Percentiles rank a stretch among this genome's conserved stretches.
Conservation (phyloP, 129 eudicot species). For the Glebionis coronaria region DNA sequence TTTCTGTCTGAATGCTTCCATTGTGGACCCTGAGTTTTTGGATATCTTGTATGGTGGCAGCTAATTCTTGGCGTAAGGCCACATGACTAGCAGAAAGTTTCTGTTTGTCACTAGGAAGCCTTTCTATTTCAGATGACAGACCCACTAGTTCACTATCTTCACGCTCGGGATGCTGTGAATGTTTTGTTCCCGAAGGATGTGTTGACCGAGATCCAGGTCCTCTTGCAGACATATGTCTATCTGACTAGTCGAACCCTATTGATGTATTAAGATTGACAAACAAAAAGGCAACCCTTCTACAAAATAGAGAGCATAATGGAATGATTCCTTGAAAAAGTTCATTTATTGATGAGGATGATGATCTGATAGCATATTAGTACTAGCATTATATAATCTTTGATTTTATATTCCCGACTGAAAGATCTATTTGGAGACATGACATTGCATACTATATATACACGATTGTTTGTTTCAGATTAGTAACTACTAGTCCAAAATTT, state of each 20-base stretch:
- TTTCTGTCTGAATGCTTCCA: slow-evolving; percentile 67
- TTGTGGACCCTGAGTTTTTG: slow-evolving; percentile 62
- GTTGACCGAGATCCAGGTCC: slow-evolving; percentile 49
- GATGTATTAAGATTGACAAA: background rate
- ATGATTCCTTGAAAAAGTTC: background rate
- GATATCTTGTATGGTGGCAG: slow-evolving; percentile 56
- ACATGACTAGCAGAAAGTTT: slow-evolving; percentile 58
- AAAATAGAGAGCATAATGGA: slow-evolving; percentile 8
- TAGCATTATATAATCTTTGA: too few species aligned
- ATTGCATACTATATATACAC: too few species aligned
- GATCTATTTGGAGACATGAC: too few species aligned
- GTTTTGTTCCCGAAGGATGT: slow-evolving; percentile 45
- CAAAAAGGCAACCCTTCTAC: slow-evolving; percentile 11
- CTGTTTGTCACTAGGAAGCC: slow-evolving; percentile 66
- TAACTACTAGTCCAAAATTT: too few species aligned
- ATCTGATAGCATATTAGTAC: background rate
- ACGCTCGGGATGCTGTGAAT: slow-evolving; percentile 38
- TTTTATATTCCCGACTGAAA: too few species aligned
- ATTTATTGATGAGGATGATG: background rate
- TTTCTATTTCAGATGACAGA: slow-evolving; percentile 61
- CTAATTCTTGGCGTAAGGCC: slow-evolving; percentile 75
- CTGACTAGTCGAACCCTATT: background rate
- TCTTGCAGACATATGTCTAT: slow-evolving; percentile 58
- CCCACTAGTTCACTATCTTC: slow-evolving; percentile 40
- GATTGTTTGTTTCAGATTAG: too few species aligned